phyloP scores from a whole-genome alignment of 768 basidiomycete genomes.

The Infundibulicybe gibba region DNA sequence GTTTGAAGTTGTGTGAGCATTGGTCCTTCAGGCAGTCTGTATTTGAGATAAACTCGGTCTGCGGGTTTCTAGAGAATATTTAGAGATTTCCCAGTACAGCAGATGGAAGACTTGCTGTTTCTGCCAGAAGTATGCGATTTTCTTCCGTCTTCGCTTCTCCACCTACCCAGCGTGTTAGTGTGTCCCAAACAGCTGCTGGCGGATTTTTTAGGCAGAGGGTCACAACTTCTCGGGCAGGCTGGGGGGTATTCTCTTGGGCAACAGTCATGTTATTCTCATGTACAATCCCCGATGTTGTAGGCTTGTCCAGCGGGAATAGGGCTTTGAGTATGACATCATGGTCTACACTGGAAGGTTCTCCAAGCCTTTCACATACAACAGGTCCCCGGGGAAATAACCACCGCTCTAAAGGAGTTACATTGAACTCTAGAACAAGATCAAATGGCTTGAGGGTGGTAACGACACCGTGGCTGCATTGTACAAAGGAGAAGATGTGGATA shows the following conservation, averaged over 20 bases:
- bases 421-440: conserved; percentile 71
- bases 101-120: conserved; percentile 34
- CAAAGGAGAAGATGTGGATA: no score
- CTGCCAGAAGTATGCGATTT: conserved; percentile 40
- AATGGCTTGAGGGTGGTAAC: conserved; percentile 44
- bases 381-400: conserved; percentile 66
- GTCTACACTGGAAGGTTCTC: conserved; percentile 17
- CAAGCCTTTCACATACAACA: conserved; percentile 40
- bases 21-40: conserved; percentile 53
- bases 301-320: conserved; percentile 38
- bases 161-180: conserved; percentile 59
- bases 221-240: conserved; percentile 23
- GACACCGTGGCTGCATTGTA: no score
- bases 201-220: conserved; percentile 48
- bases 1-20: conserved; percentile 56
- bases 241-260: no score
- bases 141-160: conserved; percentile 47
- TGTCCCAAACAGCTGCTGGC: conserved; percentile 51
- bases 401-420: conserved; percentile 58
- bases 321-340: conserved; percentile 38
- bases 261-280: no score
- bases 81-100: background rate
- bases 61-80: conserved; percentile 29
- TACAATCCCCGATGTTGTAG: background rate
- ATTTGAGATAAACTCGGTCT: conserved; percentile 49